Base-by-base conservation (phyloP, 257 asterid genomes). In the Handroanthus guayacan region DNA sequence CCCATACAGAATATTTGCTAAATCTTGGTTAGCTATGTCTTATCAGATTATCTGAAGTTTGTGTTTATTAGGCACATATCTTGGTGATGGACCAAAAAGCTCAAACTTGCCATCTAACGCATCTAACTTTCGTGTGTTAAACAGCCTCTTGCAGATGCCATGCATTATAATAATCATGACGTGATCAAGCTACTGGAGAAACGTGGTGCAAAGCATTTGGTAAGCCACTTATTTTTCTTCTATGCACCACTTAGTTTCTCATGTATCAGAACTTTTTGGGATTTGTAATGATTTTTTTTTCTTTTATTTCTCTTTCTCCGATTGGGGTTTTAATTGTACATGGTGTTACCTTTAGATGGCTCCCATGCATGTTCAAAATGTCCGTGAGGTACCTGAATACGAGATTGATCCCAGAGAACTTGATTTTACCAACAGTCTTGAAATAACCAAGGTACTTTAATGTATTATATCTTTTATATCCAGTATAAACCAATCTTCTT, bases 111-210 rank as follows among this genome's bases (percentile, higher is more conserved):
- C 44, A 34, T 25, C 38, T 58, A 52, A 36, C 62, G 13, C 8
- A 14, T 41, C 25, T 62, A 48, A 55, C 16, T 47, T 69, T 11
- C 20, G 62, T 79, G 77, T 61, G 76, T 39, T 72, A 51, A 69
- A 74, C 90, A 92, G 98, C 99, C 99, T 75, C 92, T 95, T 43
- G 94, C 90, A 67, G 98, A 95, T 80, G 97, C 97, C 58, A 77
- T 83, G 71, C 98, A 95, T 82, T 95, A 95, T 82, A 95, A 92
- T 70, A 92, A 87, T 66, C 94, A 91, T 16, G 88, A 77, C 69
- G 90, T 89, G 72, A 84, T 95, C 87, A 89, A 87, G 72, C 82
- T 92, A 71, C 72, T 95, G 89, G 98, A 95, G 87, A 84, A 87
- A 76, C 82, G 72, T 48, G 97, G 97, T 62, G 98, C 98, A 25